phyloP scores from a whole-genome alignment of 345 rosid genomes.

The Kandelia obovata region DNA sequence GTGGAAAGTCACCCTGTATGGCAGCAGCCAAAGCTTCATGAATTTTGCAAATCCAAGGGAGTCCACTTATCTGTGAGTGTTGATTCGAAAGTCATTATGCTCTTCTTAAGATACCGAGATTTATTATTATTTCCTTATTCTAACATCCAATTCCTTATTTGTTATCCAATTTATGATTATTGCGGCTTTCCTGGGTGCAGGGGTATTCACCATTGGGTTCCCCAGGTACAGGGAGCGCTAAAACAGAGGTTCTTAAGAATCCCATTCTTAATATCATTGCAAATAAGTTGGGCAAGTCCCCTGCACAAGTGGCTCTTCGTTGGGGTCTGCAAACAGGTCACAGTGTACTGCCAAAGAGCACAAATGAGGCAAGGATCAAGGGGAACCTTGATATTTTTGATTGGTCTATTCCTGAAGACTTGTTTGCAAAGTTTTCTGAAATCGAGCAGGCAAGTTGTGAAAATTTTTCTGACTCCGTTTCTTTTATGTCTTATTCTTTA shows the following conservation, averaged over 20 bases:
- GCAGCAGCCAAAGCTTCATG: constrained; percentile 55
- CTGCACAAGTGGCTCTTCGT: constrained; percentile 59
- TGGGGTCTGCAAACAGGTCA: constrained; percentile 71
- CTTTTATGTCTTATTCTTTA: no score
- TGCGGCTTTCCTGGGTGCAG: constrained; percentile 15
- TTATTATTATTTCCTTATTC: no score
- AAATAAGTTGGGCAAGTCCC: constrained; percentile 44
- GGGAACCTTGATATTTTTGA: constrained; percentile 54
- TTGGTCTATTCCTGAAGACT: constrained; percentile 72
- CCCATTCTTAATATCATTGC: constrained; percentile 37
- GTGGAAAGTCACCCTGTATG: constrained; percentile 62
- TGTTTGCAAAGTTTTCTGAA: constrained; percentile 37
- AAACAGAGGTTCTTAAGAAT: constrained; percentile 46
- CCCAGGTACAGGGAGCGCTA: constrained; percentile 35
- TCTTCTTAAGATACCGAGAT: no score
- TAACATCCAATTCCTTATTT: no score
- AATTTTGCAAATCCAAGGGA: constrained; percentile 54
- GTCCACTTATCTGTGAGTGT: constrained; percentile 56
- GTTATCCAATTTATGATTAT: no score
- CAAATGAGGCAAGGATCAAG: constrained; percentile 39
- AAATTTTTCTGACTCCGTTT: neutral
- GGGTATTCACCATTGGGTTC: constrained; percentile 71
- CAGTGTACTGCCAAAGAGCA: constrained; percentile 65
- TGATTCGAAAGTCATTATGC: neutral
- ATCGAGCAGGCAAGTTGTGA: constrained; percentile 25